phyloP scores from a whole-genome alignment of 345 rosid species.

The Eucalyptus marginata region DNA sequence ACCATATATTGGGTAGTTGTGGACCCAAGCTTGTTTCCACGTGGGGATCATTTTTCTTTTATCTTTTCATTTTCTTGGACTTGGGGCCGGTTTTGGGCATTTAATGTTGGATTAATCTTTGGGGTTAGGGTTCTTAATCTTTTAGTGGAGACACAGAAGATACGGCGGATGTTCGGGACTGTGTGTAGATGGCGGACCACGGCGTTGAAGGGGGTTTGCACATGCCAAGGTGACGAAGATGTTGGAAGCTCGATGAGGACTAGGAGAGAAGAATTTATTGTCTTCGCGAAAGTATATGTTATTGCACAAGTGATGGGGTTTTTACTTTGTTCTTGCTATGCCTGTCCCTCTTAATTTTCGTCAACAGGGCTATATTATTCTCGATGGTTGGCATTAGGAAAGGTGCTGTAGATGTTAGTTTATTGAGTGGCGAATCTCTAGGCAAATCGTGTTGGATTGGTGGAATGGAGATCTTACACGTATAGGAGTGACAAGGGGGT shows the following conservation, averaged over 20 bases:
- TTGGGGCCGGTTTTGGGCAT: background rate
- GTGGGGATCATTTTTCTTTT: background rate
- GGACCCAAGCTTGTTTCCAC: conserved; percentile 6
- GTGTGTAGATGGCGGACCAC: conserved; percentile 20
- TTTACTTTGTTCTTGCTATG: background rate
- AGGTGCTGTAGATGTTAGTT: background rate
- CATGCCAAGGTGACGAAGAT: conserved; percentile 4
- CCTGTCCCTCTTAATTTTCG: background rate
- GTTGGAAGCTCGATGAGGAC: background rate
- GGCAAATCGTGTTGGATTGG: background rate
- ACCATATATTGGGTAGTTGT: background rate
- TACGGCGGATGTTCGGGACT: conserved; percentile 34
- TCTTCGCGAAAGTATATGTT: background rate
- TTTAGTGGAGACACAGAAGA: conserved; percentile 14
- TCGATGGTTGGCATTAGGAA: background rate
- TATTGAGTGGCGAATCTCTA: conserved; percentile 18
- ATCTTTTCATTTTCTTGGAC: background rate
- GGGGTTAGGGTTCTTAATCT: background rate
- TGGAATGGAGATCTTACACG: background rate
- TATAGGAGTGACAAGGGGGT: background rate
- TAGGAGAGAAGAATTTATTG: background rate
- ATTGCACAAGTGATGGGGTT: background rate
- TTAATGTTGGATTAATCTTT: background rate
- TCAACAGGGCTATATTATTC: background rate
- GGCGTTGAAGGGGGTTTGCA: conserved; percentile 19